Base-by-base conservation (phyloP, 495 filamentous ascomycete genomes). In the Acidiella bohemica region DNA sequence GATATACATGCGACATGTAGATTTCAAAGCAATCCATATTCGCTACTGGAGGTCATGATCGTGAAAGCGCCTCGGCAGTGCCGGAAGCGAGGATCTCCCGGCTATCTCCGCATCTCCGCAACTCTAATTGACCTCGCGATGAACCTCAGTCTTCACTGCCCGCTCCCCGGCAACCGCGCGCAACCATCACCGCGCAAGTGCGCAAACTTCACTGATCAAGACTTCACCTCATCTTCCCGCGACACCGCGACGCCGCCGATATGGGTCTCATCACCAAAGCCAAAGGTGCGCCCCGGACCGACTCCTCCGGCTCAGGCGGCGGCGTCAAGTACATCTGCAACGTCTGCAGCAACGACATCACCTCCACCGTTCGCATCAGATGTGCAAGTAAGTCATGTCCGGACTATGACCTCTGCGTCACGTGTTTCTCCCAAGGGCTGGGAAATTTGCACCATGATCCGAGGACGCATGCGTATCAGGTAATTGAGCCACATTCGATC, bases 401-500 rank as follows among this genome's bases (percentile, higher is more conserved):
- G 54, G 90, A 96, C 49, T 99, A 95, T 57, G 92, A 99, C 54
- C 78, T 96, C 41, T 99, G 90, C 58, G 90, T 99, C 18, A 76
- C 81, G 42, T 99, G 90, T 59, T 99, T 99, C 59, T 71, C 84
- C 23, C 75, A 76, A 41, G 86, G 81, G 32, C 68, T 77, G 38
- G 67, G 69, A 35, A 81, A 82, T 39, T 77, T 78, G 38, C 76
- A 80, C 42, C 90, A 99, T 56, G 75, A 88, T 45, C 87, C 87
- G 26, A 65, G 70, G 2, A 79, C 81, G 3, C 90, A 99, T 59
- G 67, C 81, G 16, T 96, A 75, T 56, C 80, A 81, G 50, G 90
- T 99, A 34, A 95, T 96, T 51, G 90, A 99, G 55, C 90, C 96
- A 54, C 92, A 99, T 57, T 93, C 85, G 0, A 86, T 96, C 28